phyloP scores from a whole-genome alignment of 2,329 filamentous ascomycete species.

The Myriosclerotinia duriaeana region DNA sequence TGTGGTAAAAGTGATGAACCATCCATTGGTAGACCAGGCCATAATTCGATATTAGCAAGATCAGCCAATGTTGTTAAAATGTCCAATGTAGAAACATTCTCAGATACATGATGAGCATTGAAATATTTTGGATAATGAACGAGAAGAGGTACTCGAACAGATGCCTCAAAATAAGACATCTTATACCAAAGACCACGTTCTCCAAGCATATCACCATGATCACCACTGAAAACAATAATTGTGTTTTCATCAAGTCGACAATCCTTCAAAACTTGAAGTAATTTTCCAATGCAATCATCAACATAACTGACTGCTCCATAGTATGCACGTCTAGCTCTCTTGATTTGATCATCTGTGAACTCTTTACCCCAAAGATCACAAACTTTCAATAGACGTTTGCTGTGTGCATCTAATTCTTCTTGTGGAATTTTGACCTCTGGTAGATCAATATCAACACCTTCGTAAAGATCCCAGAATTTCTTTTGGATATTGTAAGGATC shows the following conservation, averaged over 20 bases:
- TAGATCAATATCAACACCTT: slow-evolving; percentile 81
- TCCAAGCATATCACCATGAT: slow-evolving; percentile 94
- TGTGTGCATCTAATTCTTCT: slow-evolving; percentile 82
- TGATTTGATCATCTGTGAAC: slow-evolving; percentile 82
- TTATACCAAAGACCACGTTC: slow-evolving; percentile 95
- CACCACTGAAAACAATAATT: slow-evolving; percentile 87
- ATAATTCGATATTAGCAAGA: slow-evolving; percentile 69
- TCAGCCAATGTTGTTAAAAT: slow-evolving; percentile 87
- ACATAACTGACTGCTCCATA: slow-evolving; percentile 93
- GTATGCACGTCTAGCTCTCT: slow-evolving; percentile 81
- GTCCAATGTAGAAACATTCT: slow-evolving; percentile 90
- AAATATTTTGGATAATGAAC: slow-evolving; percentile 78
- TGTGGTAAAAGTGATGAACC: slow-evolving; percentile 80
- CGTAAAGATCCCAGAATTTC: slow-evolving; percentile 91
- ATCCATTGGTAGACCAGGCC: slow-evolving; percentile 76
- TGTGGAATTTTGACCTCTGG: slow-evolving; percentile 76
- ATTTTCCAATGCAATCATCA: slow-evolving; percentile 84
- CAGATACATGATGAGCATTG: slow-evolving; percentile 68
- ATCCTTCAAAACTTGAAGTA: slow-evolving; percentile 74
- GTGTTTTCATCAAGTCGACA: slow-evolving; percentile 82
- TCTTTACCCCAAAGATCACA: slow-evolving; percentile 83
- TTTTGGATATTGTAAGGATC: slow-evolving; percentile 93
- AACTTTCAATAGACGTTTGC: slow-evolving; percentile 80
- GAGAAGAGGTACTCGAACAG: slow-evolving; percentile 83
- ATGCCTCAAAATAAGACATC: slow-evolving; percentile 95